phyloP scores from a whole-genome alignment of 108 stramenopile genomes.

The Aurantiochytrium sp. region DNA sequence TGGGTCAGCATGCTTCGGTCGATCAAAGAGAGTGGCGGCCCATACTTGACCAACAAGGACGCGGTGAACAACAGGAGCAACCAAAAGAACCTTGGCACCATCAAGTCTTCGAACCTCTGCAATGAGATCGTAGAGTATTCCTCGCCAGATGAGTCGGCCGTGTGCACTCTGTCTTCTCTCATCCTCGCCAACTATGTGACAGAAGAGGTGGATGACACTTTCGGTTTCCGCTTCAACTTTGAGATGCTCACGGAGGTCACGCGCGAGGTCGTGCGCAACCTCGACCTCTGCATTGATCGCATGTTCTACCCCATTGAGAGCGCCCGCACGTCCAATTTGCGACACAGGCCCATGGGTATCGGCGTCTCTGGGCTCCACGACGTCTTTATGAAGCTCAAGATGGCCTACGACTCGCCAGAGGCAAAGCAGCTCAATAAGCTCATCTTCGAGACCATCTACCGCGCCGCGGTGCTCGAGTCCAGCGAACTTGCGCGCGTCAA shows the following conservation, averaged over 20 bases:
- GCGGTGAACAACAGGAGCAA: slow-evolving; percentile 88
- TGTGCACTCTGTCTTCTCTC: slow-evolving; percentile 86
- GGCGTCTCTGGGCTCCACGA: slow-evolving; percentile 96
- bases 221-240: slow-evolving; percentile 55
- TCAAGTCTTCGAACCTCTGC: slow-evolving; percentile 92
- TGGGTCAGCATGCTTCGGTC: slow-evolving; percentile 74
- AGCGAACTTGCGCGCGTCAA: slow-evolving; percentile 73
- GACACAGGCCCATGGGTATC: slow-evolving; percentile 91
- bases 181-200: slow-evolving; percentile 13
- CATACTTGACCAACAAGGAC: slow-evolving; percentile 95
- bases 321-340: slow-evolving; percentile 72
- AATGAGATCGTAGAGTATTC: slow-evolving; percentile 94
- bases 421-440: slow-evolving; percentile 79
- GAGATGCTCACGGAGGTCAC: slow-evolving; percentile 69
- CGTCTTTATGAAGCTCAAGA: slow-evolving; percentile 76
- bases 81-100: slow-evolving; percentile 91
- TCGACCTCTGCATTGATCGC: slow-evolving; percentile 86
- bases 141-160: slow-evolving; percentile 80
- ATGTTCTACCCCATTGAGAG: slow-evolving; percentile 82
- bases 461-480: slow-evolving; percentile 85
- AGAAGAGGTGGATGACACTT: neutral
- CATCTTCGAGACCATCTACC: slow-evolving; percentile 97
- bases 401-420: slow-evolving; percentile 73
- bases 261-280: slow-evolving; percentile 83
- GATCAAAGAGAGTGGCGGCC: slow-evolving; percentile 94